phyloP scores from a whole-genome alignment of 78 protist species.

The Tieghemostelium lacteum region DNA sequence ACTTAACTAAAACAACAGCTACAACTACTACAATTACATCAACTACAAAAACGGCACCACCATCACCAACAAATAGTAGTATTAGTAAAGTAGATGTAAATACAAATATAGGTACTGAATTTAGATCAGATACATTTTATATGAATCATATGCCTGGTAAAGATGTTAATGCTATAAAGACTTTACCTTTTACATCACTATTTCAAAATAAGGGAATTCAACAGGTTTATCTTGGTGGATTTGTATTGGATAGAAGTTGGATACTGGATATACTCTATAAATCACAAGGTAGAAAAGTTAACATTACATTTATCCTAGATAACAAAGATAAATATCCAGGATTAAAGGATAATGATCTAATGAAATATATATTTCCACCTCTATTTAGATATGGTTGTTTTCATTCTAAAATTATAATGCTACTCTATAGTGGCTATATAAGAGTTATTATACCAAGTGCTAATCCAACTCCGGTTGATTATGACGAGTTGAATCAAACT shows the following conservation, averaged over 20 bases:
- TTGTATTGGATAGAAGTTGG: slow-evolving; percentile 20
- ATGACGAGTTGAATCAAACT: slow-evolving; percentile 36
- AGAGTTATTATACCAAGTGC: slow-evolving; percentile 44
- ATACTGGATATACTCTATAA: neutral
- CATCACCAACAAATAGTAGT: no score
- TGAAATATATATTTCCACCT: slow-evolving; percentile 6
- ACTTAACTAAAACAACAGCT: neutral
- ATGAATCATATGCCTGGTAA: slow-evolving; percentile 11
- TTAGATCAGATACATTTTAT: slow-evolving; percentile 7
- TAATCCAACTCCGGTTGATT: slow-evolving; percentile 46
- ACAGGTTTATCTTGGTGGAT: slow-evolving; percentile 12
- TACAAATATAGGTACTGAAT: neutral
- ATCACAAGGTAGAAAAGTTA: neutral
- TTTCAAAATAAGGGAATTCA: neutral
- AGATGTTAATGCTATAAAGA: neutral
- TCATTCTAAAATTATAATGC: slow-evolving; percentile 38
- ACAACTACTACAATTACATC: slow-evolving; percentile 6
- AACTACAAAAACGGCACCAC: no score
- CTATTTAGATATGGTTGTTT: neutral
- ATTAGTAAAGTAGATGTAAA: no score
- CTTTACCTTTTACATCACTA: slow-evolving; percentile 2
- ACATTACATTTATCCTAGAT: slow-evolving; percentile 21
- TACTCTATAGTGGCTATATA: slow-evolving; percentile 5
- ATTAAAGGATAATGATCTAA: neutral
- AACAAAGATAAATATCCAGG: neutral